Percentiles rank a stretch among this genome's conserved stretches.
phyloP scores from a whole-genome alignment of 202 grass and related monocot species.

The Zizania palustris region DNA sequence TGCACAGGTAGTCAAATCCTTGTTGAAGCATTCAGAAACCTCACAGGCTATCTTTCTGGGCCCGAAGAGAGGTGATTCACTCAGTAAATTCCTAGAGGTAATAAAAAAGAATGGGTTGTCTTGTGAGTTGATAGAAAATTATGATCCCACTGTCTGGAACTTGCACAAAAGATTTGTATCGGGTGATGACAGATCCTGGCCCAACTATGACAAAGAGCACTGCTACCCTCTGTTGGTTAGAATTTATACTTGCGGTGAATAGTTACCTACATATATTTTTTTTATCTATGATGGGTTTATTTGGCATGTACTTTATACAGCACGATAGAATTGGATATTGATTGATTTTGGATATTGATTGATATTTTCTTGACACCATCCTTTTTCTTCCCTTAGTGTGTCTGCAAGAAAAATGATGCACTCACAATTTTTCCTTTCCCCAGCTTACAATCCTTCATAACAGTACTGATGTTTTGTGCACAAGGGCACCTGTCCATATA shows the following conservation, averaged over 20 bases:
- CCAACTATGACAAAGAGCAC: conserved; percentile 73
- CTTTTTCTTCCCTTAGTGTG: background rate
- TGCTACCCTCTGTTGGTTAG: conserved; percentile 85
- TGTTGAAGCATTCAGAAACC: conserved; percentile 67
- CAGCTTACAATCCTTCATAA: background rate
- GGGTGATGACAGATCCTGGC: conserved; percentile 63
- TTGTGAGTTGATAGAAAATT: conserved; percentile 77
- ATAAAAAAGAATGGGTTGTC: conserved; percentile 59
- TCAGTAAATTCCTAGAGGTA: conserved; percentile 64
- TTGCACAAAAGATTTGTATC: conserved; percentile 60
- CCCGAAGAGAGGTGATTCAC: conserved; percentile 84
- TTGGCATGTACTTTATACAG: conserved; percentile 12
- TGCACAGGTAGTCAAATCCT: conserved; percentile 53
- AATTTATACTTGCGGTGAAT: conserved; percentile 32
- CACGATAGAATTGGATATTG: background rate
- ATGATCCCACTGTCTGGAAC: conserved; percentile 71
- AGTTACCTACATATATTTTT: conserved; percentile 27
- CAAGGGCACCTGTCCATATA: background rate
- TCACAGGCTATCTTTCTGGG: conserved; percentile 82
- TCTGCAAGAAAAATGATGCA: background rate
- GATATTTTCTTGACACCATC: background rate
- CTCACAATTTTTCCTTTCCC: background rate
- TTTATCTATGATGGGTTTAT: conserved; percentile 33
- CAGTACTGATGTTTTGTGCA: background rate
- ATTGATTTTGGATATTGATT: background rate